Percentiles rank a stretch among this genome's conserved stretches.
phyloP scores from a whole-genome alignment of 2,329 filamentous ascomycete species.

The Alternaria triticina region DNA sequence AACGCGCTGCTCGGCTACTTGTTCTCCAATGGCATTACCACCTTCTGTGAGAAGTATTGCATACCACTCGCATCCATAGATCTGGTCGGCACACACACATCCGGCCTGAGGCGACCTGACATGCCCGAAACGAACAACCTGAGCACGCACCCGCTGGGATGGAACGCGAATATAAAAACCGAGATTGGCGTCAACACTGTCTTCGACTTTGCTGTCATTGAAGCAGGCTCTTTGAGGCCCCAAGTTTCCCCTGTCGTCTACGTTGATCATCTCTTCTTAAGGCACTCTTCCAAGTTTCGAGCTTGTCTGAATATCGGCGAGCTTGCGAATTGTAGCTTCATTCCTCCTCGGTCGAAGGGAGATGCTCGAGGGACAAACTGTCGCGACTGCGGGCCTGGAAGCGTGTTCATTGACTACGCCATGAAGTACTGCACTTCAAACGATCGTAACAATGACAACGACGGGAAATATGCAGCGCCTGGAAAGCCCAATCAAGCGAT shows the following conservation, averaged over 20 bases:
- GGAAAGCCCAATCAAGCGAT: slow-evolving; percentile 60
- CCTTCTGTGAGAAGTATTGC: slow-evolving; percentile 56
- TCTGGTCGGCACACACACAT: slow-evolving; percentile 63
- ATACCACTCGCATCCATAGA: slow-evolving; percentile 58
- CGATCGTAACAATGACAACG: slow-evolving; percentile 57
- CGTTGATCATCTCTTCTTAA: slow-evolving; percentile 63
- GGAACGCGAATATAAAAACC: slow-evolving; percentile 62
- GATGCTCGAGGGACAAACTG: slow-evolving; percentile 53
- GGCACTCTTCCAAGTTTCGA: slow-evolving; percentile 63
- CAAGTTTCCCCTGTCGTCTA: slow-evolving; percentile 64
- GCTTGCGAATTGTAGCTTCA: slow-evolving; percentile 67
- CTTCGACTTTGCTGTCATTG: slow-evolving; percentile 64
- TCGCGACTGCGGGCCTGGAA: slow-evolving; percentile 64
- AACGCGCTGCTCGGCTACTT: slow-evolving; percentile 65
- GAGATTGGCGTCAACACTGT: slow-evolving; percentile 65
- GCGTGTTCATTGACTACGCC: slow-evolving; percentile 63
- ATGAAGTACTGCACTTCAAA: slow-evolving; percentile 62
- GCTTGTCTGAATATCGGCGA: slow-evolving; percentile 68
- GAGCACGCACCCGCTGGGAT: slow-evolving; percentile 58
- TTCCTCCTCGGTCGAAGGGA: slow-evolving; percentile 56
- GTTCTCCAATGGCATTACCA: slow-evolving; percentile 60
- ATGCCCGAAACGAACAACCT: slow-evolving; percentile 22
- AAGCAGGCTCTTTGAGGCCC: slow-evolving; percentile 63
- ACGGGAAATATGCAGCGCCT: slow-evolving; percentile 58
- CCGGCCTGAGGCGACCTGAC: slow-evolving; percentile 46